These are phyloP conservation scores for Hypoxylon sp. DNA, from an alignment of 2,329 filamentous ascomycete genomes.

Conservation along the genomic window DNA sequence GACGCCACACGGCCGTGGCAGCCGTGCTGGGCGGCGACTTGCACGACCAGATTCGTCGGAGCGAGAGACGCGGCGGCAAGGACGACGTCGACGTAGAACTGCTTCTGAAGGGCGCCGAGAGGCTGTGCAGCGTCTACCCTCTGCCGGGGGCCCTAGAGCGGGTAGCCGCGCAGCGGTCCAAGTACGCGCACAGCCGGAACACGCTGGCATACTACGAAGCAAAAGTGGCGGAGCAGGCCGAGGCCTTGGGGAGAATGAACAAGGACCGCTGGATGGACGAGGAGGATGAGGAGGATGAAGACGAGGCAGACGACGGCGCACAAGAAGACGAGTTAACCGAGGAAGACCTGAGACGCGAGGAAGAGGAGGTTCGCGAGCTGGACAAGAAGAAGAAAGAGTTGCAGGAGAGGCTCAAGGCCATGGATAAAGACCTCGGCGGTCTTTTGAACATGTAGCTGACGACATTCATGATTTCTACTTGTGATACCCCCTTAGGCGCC, in stretches of 20 bases:
- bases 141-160: slow-evolving; percentile 79
- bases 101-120: slow-evolving; percentile 85
- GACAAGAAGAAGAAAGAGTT: slow-evolving; percentile 65
- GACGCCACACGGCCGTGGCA: slow-evolving; percentile 83
- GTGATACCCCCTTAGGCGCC: slow-evolving; percentile 34
- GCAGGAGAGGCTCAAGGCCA: slow-evolving; percentile 59
- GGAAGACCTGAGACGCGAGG: slow-evolving; percentile 72
- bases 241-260: slow-evolving; percentile 77
- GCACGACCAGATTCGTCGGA: slow-evolving; percentile 75
- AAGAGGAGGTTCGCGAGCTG: slow-evolving; percentile 68
- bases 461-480: background rate
- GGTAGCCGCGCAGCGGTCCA: slow-evolving; percentile 74
- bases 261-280: slow-evolving; percentile 65
- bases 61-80: slow-evolving; percentile 60
- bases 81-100: slow-evolving; percentile 88
- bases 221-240: slow-evolving; percentile 78
- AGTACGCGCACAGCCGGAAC: slow-evolving; percentile 73
- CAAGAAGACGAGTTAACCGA: slow-evolving; percentile 64
- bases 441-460: slow-evolving; percentile 58
- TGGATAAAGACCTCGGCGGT: slow-evolving; percentile 65
- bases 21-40: slow-evolving; percentile 88
- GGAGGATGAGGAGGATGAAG: slow-evolving; percentile 60
- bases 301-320: slow-evolving; percentile 44
- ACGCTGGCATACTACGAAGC: slow-evolving; percentile 84
- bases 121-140: slow-evolving; percentile 86